A percentile compares a stretch with the other conserved stretches of the same genome.
phyloP scores from a whole-genome alignment of 768 basidiomycete species.

The Coprinopsis cinerea region DNA sequence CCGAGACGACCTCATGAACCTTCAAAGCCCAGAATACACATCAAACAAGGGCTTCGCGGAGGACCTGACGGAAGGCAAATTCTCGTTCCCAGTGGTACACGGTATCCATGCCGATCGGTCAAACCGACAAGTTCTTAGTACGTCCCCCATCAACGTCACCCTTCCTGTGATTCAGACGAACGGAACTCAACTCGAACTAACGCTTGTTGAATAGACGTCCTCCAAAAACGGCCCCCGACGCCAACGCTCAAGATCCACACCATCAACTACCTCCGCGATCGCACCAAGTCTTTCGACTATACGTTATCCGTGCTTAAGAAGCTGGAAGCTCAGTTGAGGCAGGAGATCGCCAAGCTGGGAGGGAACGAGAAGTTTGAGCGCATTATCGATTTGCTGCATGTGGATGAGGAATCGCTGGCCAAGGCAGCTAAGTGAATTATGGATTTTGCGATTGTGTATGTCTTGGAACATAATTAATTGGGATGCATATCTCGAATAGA shows the following conservation, averaged over 20 bases:
- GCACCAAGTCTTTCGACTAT: conserved; percentile 85
- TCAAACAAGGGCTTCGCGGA: conserved; percentile 87
- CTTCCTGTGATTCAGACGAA: no score
- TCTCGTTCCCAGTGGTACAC: conserved; percentile 94
- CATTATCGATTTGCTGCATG: conserved; percentile 49
- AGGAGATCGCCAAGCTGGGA: conserved; percentile 68
- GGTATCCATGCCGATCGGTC: conserved; percentile 72
- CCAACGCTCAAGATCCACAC: conserved; percentile 76
- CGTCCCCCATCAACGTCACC: no score
- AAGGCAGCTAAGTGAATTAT: not conserved
- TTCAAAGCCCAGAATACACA: conserved; percentile 84
- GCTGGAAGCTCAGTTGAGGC: conserved; percentile 61
- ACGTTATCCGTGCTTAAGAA: conserved; percentile 62
- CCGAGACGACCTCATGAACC: conserved; percentile 95
- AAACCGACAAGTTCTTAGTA: conserved; percentile 82
- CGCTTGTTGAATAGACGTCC: conserved; percentile 77
- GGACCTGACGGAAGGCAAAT: conserved; percentile 94
- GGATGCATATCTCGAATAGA: no score
- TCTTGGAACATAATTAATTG: no score
- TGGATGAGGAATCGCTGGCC: conserved; percentile 22
- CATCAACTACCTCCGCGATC: conserved; percentile 69
- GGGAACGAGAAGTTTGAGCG: conserved; percentile 63
- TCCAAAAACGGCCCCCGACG: conserved; percentile 82
- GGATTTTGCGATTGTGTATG: no score
- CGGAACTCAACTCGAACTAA: no score